Evolutionary conservation across 2,329 filamentous ascomycete genomes (phyloP).

Genomic region (Arthrobotrys conoides): DNA sequence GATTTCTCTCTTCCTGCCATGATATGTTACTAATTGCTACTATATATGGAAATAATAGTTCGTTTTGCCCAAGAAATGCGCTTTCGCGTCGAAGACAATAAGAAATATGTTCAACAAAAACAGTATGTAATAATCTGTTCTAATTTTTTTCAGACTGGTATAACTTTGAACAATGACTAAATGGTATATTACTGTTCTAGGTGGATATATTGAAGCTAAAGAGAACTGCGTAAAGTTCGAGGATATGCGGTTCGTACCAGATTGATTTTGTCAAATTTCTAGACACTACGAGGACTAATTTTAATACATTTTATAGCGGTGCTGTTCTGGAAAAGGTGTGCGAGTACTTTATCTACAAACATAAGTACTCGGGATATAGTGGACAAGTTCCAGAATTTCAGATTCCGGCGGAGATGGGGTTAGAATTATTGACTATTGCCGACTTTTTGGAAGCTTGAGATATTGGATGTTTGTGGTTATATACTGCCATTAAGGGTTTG

Average conservation of each 20-base stretch:
- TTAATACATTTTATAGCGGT: constrained; percentile 68
- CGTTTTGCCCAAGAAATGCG: constrained; percentile 74
- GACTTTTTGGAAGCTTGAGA: constrained; percentile 72
- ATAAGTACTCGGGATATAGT: constrained; percentile 74
- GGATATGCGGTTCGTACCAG: constrained; percentile 72
- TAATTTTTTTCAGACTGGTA: neutral
- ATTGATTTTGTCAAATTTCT: neutral
- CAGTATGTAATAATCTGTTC: constrained; percentile 69
- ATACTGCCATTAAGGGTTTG: neutral
- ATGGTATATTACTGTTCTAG: neutral
- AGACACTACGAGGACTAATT: neutral
- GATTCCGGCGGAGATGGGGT: constrained; percentile 76
- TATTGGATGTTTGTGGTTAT: neutral
- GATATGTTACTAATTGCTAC: neutral
- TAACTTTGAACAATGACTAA: neutral
- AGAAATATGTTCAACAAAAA: constrained; percentile 75
- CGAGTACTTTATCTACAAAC: constrained; percentile 79
- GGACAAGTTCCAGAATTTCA: constrained; percentile 77
- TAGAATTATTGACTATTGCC: constrained; percentile 77
- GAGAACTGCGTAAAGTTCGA: constrained; percentile 74
- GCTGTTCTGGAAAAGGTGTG: constrained; percentile 78
- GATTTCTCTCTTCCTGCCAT: neutral
- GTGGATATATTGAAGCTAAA: constrained; percentile 70
- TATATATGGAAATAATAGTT: constrained; percentile 68
- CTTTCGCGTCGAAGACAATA: constrained; percentile 75